phyloP scores from a whole-genome alignment of 2,329 filamentous ascomycete genomes.

The Coccinonectria pachysandricola region DNA sequence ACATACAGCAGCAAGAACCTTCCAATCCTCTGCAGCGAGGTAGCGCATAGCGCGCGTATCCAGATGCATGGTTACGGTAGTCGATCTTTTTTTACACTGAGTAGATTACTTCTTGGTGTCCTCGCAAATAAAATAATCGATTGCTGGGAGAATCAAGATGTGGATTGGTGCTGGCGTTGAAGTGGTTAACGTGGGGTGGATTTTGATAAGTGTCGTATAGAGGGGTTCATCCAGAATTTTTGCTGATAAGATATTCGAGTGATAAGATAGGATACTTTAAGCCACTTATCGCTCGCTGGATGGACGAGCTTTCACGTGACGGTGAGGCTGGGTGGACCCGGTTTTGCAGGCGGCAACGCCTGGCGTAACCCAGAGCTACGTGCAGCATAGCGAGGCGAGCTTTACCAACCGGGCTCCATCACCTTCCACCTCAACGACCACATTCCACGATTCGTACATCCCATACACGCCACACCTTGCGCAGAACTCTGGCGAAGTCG shows the following conservation, averaged over 20 bases:
- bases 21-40: constrained; percentile 86
- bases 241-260: constrained; percentile 13
- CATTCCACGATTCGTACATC: no score
- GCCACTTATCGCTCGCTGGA: no score
- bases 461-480: constrained; percentile 22
- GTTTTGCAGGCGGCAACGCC: constrained; percentile 31
- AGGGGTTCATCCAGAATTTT: constrained; percentile 22
- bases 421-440: no score
- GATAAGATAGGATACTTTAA: no score
- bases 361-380: constrained; percentile 36
- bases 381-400: constrained; percentile 20
- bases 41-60: constrained; percentile 91
- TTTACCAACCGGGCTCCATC: constrained; percentile 29
- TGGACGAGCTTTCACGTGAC: constrained; percentile 20
- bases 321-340: constrained; percentile 17
- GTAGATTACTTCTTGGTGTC: no score
- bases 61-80: constrained; percentile 63
- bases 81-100: background rate
- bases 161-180: constrained; percentile 1
- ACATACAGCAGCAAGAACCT: constrained; percentile 80
- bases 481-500: constrained; percentile 12
- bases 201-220: constrained; percentile 10
- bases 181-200: constrained; percentile 13
- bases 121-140: background rate
- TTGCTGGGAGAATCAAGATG: background rate